Percentiles rank a stretch among this genome's conserved stretches.
Conservation (phyloP, 169 alveolate species). For the Cystoisospora suis region DNA sequence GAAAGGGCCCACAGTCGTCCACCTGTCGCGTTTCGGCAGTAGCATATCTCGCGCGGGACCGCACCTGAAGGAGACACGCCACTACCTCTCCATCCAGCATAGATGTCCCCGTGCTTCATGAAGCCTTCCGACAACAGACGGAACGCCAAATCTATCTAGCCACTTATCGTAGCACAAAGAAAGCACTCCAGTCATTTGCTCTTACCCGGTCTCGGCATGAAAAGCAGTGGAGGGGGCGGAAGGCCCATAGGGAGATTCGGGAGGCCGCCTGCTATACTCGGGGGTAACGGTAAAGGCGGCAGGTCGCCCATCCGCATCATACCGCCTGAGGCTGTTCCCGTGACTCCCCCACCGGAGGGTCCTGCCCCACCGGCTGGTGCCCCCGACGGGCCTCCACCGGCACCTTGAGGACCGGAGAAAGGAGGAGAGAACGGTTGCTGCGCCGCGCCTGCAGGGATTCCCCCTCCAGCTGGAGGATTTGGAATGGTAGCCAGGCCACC, state of each 20-base stretch:
- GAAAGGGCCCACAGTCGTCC: background rate
- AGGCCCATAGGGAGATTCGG: constrained; percentile 20
- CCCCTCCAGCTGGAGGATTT: constrained; percentile 8
- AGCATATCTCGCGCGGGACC: background rate
- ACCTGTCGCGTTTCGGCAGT: background rate
- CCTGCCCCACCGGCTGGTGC: background rate
- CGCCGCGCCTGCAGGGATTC: background rate
- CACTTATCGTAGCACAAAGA: background rate
- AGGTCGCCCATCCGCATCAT: background rate
- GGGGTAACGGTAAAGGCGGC: constrained; percentile 28
- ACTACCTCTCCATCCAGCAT: background rate
- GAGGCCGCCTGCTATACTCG: constrained; percentile 14
- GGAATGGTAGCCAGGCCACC: background rate
- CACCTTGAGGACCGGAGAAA: background rate
- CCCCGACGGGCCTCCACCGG: background rate
- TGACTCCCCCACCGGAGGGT: background rate
- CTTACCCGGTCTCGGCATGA: constrained; percentile 42
- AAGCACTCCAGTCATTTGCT: background rate
- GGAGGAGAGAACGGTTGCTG: background rate
- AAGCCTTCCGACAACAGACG: background rate
- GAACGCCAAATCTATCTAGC: background rate
- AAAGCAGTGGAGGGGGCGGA: constrained; percentile 33
- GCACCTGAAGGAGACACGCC: background rate
- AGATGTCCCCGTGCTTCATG: background rate
- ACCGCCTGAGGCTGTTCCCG: background rate